Conservation (phyloP, 176 grass and related monocot genomes). For the Musa itinerans region DNA sequence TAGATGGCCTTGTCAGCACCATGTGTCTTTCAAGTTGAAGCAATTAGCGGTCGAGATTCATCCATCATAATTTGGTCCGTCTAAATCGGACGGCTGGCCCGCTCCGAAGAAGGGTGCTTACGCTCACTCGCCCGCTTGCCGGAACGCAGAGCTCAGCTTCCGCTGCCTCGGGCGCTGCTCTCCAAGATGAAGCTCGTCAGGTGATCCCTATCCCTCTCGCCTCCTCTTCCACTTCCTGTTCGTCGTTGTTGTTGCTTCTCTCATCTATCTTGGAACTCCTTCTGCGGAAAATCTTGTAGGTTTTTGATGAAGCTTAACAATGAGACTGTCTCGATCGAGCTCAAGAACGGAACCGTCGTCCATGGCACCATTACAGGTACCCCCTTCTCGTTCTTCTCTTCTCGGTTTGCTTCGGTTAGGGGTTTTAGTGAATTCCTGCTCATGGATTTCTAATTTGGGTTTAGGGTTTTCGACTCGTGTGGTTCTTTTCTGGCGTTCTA, state of each 20-base stretch:
- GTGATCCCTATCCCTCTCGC: slow-evolving; percentile 11
- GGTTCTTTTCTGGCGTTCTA: background rate
- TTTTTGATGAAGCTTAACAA: slow-evolving; percentile 99
- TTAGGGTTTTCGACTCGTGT: background rate
- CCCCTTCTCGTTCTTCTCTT: slow-evolving; percentile 2
- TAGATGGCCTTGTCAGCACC: no score
- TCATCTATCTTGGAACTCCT: slow-evolving; percentile 1
- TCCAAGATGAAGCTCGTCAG: slow-evolving; percentile 94
- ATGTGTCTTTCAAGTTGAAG: no score
- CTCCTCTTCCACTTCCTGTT: background rate
- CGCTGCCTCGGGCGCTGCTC: background rate
- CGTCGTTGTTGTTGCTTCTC: background rate
- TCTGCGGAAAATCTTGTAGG: slow-evolving; percentile 27
- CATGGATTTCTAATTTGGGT: background rate
- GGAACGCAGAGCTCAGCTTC: no score
- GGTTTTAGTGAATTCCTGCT: background rate
- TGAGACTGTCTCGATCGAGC: slow-evolving; percentile 90
- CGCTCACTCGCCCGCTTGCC: no score
- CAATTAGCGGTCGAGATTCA: no score
- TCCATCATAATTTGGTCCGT: no score
- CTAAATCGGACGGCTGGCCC: no score
- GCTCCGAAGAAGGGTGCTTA: no score
- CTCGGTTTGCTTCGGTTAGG: background rate
- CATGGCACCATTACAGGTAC: slow-evolving; percentile 86
- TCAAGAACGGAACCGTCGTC: slow-evolving; percentile 91